Evolutionary conservation across 768 basidiomycete genomes (phyloP).

Genomic region (Tephrocybe sp.): DNA sequence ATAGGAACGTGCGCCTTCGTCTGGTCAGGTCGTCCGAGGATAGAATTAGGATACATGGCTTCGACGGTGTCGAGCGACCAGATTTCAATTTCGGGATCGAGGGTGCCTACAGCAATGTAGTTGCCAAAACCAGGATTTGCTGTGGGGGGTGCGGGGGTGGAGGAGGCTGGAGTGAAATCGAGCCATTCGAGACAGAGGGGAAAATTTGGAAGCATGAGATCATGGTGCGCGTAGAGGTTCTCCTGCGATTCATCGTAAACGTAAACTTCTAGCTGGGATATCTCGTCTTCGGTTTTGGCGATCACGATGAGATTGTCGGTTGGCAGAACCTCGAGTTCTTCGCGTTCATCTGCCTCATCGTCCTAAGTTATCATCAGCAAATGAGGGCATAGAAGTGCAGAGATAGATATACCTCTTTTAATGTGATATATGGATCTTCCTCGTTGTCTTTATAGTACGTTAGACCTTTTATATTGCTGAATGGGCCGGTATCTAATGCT

Average conservation of each 20-base stretch:
- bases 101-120: constrained; percentile 94
- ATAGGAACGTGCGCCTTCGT: constrained; percentile 75
- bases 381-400: background rate
- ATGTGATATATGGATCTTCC: constrained; percentile 94
- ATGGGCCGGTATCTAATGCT: constrained; percentile 64
- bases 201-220: constrained; percentile 95
- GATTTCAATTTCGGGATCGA: constrained; percentile 98
- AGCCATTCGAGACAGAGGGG: constrained; percentile 99
- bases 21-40: constrained; percentile 87
- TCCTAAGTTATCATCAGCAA: constrained; percentile 29
- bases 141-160: constrained; percentile 29
- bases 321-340: constrained; percentile 85
- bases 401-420: constrained; percentile 80
- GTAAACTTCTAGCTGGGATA: constrained; percentile 94
- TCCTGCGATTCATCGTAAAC: constrained; percentile 92
- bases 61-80: constrained; percentile 96
- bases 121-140: constrained; percentile 57
- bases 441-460: constrained; percentile 88
- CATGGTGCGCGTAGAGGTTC: constrained; percentile 94
- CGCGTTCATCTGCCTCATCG: constrained; percentile 76
- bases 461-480: constrained; percentile 94
- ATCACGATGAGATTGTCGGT: constrained; percentile 90
- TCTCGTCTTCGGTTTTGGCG: constrained; percentile 95
- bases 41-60: constrained; percentile 87
- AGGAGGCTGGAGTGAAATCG: constrained; percentile 78